Conservation (phyloP, 306 rosid genomes). For the Vigna trinervia region DNA sequence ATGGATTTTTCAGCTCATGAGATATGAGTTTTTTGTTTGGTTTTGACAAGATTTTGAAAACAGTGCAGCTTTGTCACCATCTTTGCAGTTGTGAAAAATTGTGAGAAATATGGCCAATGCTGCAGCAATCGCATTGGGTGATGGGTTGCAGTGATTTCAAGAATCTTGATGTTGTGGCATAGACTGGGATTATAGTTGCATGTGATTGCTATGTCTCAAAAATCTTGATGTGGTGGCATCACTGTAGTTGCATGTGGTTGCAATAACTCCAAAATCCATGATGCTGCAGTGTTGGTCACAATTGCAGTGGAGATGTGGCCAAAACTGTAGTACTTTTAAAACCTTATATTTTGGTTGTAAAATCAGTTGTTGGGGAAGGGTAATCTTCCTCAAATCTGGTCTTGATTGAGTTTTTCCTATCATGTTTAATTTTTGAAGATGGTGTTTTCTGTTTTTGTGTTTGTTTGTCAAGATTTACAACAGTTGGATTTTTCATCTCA, state of each 20-base stretch:
- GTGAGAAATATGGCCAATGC: neutral
- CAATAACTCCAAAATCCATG: neutral
- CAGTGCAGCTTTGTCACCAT: neutral
- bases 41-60: neutral
- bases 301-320: neutral
- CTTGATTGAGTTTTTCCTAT: too few relatives aligned
- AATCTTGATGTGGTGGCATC: too few relatives aligned
- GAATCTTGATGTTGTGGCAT: neutral
- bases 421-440: too few relatives aligned
- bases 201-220: neutral
- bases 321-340: neutral
- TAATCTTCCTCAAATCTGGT: neutral
- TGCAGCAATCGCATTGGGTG: neutral
- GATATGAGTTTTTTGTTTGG: neutral
- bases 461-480: too few relatives aligned
- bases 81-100: neutral
- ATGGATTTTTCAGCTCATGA: neutral
- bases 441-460: too few relatives aligned
- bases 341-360: neutral
- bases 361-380: neutral
- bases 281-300: too few relatives aligned
- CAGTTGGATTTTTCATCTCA: neutral
- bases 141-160: neutral
- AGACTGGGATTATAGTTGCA: too few relatives aligned
- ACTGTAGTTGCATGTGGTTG: neutral